Evolutionary conservation across 2,329 filamentous ascomycete species (phyloP).

Genomic region (Myriosclerotinia duriaeana): DNA sequence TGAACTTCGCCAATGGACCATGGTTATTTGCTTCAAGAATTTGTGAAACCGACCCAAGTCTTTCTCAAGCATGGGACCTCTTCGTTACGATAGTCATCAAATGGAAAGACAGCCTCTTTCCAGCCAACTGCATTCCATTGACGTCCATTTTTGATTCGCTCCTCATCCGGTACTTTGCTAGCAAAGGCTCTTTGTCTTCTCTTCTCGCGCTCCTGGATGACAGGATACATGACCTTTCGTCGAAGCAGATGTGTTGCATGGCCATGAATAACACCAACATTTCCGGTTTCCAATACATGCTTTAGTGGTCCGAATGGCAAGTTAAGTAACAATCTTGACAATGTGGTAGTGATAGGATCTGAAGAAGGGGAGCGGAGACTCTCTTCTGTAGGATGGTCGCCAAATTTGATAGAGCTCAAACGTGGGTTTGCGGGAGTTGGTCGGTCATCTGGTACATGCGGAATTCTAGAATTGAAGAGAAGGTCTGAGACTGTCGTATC

Average conservation of each 20-base stretch:
- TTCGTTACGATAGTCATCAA: slow-evolving; percentile 29
- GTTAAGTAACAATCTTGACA: slow-evolving; percentile 69
- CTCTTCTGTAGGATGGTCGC: slow-evolving; percentile 53
- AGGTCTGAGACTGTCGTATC: slow-evolving; percentile 51
- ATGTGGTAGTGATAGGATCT: slow-evolving; percentile 43
- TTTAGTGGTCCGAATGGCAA: slow-evolving; percentile 68
- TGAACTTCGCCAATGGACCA: slow-evolving; percentile 9
- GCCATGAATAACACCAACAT: slow-evolving; percentile 52
- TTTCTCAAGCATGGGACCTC: slow-evolving; percentile 32
- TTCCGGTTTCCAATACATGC: slow-evolving; percentile 61
- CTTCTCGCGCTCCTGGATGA: slow-evolving; percentile 58
- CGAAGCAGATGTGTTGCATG: slow-evolving; percentile 51
- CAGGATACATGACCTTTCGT: slow-evolving; percentile 50
- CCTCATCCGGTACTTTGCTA: slow-evolving; percentile 34
- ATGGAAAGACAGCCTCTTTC: slow-evolving; percentile 38
- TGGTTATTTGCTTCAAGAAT: slow-evolving; percentile 19
- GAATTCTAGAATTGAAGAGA: slow-evolving; percentile 50
- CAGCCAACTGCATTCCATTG: slow-evolving; percentile 41
- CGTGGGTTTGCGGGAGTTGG: slow-evolving; percentile 49
- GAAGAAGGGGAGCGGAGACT: slow-evolving; percentile 37
- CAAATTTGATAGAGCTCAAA: slow-evolving; percentile 67
- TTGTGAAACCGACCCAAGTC: slow-evolving; percentile 34
- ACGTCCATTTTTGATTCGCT: slow-evolving; percentile 34
- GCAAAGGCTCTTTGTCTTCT: slow-evolving; percentile 45
- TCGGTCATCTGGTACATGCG: slow-evolving; percentile 37